Percentiles rank a stretch among this genome's conserved stretches.
These are phyloP conservation scores for Penicillium nucicola DNA, from an alignment of 495 filamentous ascomycete species.

Conservation along the genomic window DNA sequence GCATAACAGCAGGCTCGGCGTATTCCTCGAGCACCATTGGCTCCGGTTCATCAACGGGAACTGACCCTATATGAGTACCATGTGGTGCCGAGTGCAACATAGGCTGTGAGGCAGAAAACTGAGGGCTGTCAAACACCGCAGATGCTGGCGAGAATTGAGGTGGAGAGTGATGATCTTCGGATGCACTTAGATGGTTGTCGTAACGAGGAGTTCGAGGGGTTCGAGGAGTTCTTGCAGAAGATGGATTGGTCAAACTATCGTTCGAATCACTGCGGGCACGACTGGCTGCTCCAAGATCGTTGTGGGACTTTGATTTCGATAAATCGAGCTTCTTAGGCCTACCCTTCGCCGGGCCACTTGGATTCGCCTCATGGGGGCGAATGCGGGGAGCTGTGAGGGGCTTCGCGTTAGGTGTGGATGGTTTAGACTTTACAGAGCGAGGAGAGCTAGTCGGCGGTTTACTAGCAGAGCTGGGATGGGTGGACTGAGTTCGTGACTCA, in stretches of 20 bases:
- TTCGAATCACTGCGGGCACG: constrained; percentile 27
- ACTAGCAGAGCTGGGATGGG: constrained; percentile 27
- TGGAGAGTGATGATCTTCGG: constrained; percentile 56
- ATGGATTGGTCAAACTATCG: constrained; percentile 20
- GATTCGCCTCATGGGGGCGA: constrained; percentile 26
- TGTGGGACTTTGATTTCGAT: constrained; percentile 30
- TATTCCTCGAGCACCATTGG: constrained; percentile 11
- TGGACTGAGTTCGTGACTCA: constrained; percentile 20
- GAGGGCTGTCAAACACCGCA: constrained; percentile 26
- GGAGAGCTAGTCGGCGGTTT: constrained; percentile 39
- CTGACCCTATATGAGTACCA: constrained; percentile 1
- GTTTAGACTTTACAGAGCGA: constrained; percentile 30
- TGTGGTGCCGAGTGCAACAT: not conserved
- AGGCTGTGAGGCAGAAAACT: constrained; percentile 15
- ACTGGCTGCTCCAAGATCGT: constrained; percentile 16
- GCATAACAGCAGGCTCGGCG: not conserved
- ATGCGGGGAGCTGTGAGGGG: constrained; percentile 26
- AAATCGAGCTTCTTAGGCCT: constrained; percentile 40
- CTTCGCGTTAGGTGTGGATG: constrained; percentile 29
- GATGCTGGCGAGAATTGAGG: constrained; percentile 41
- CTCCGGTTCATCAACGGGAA: constrained; percentile 14
- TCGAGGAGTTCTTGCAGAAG: constrained; percentile 5
- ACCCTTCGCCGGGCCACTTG: constrained; percentile 26
- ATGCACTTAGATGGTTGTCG: constrained; percentile 46
- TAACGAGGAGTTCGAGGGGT: constrained; percentile 21